Evolutionary conservation across 768 basidiomycete species (phyloP).

Genomic region (Krasilnikovozyma curviuscula): DNA sequence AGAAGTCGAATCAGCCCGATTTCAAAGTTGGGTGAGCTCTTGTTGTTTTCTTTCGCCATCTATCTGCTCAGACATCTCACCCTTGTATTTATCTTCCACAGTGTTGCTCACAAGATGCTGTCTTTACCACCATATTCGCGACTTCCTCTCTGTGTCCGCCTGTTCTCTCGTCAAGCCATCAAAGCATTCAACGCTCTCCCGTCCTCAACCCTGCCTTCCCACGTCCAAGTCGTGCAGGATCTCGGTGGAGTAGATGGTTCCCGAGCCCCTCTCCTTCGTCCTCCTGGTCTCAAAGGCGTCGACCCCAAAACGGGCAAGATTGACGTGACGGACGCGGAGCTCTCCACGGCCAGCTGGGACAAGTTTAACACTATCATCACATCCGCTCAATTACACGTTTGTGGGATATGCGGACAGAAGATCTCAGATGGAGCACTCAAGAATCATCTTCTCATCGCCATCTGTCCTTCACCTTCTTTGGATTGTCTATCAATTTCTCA

Average conservation of each 20-base stretch:
- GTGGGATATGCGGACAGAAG: too few species aligned
- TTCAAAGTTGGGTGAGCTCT: too few species aligned
- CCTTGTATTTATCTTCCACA: too few species aligned
- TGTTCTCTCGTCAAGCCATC: slow-evolving; percentile 37
- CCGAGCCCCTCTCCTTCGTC: neutral
- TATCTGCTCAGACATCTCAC: too few species aligned
- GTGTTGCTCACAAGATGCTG: slow-evolving; percentile 46
- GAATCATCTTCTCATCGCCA: neutral
- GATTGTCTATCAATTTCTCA: neutral
- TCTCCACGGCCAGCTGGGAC: neutral
- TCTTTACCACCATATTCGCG: slow-evolving; percentile 45
- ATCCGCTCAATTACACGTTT: too few species aligned
- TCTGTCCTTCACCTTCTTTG: neutral
- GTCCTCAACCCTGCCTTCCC: neutral
- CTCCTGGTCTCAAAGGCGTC: neutral
- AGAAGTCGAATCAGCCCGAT: slow-evolving; percentile 1
- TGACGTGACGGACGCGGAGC: neutral
- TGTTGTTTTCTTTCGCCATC: too few species aligned
- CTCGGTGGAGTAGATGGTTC: too few species aligned
- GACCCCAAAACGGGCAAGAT: neutral
- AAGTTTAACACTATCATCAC: neutral
- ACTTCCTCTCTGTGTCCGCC: slow-evolving; percentile 54
- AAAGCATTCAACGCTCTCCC: neutral
- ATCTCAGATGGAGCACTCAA: too few species aligned
- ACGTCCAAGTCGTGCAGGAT: neutral